Conservation (phyloP, 2,329 filamentous ascomycete species). For the Curvularia lunata region DNA sequence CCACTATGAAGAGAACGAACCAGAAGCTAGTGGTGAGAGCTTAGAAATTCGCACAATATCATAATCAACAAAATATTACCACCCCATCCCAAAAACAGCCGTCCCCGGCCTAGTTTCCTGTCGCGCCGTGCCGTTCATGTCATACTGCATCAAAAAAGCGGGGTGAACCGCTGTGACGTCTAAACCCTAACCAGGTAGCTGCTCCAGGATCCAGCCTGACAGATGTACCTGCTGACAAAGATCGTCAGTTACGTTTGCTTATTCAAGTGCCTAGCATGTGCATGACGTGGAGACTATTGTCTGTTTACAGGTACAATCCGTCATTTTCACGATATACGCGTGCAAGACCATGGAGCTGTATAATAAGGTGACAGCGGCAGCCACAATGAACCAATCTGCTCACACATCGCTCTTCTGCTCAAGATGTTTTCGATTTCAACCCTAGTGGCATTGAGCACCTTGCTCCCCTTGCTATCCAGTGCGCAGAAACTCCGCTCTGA, state of each 20-base stretch:
- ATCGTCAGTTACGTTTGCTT: constrained; percentile 11
- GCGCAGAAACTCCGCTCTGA: constrained; percentile 40
- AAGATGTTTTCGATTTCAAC: constrained; percentile 14
- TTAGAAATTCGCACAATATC: not conserved
- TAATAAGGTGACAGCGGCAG: constrained; percentile 7
- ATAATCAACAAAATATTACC: not conserved
- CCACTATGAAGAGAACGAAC: not conserved
- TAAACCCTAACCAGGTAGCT: constrained; percentile 10
- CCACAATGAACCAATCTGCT: not conserved
- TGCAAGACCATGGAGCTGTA: constrained; percentile 9
- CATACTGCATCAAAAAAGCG: constrained; percentile 13
- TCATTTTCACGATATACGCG: constrained; percentile 15
- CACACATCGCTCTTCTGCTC: not conserved
- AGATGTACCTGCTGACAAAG: not conserved
- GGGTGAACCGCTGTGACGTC: constrained; percentile 4
- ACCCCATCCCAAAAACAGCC: not conserved
- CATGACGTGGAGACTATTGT: constrained; percentile 34
- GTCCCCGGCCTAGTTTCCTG: not conserved
- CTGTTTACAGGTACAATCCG: constrained; percentile 11
- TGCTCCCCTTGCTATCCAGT: constrained; percentile 19
- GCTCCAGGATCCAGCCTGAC: constrained; percentile 4
- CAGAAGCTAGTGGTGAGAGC: not conserved
- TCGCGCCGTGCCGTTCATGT: constrained; percentile 7
- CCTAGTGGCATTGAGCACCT: constrained; percentile 13
- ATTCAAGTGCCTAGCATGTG: constrained; percentile 25